Conservation (phyloP, 805 yeast genomes). For the Zygosaccharomyces lentus region DNA sequence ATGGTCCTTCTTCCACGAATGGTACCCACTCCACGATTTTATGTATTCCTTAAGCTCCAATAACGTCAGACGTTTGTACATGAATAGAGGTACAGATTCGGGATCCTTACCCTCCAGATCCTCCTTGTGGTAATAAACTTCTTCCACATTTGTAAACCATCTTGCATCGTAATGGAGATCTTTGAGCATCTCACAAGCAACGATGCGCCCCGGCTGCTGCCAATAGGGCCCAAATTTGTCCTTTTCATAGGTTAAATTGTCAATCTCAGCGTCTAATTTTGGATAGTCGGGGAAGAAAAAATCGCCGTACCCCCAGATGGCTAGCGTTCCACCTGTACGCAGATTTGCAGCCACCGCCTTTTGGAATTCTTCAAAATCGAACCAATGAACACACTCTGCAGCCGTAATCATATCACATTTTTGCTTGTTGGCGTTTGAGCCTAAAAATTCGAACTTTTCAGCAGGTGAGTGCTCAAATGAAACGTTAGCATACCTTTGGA, state of each 20-base stretch:
- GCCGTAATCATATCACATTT: constrained; percentile 51
- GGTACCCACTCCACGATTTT: constrained; percentile 64
- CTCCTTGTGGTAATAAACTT: constrained; percentile 28
- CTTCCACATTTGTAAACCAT: constrained; percentile 41
- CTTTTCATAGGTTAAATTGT: constrained; percentile 48
- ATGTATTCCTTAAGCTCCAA: constrained; percentile 48
- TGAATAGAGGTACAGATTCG: constrained; percentile 29
- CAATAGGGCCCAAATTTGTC: constrained; percentile 33
- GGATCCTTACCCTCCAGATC: neutral
- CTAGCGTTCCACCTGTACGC: constrained; percentile 57
- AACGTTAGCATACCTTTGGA: constrained; percentile 18
- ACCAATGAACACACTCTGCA: constrained; percentile 81
- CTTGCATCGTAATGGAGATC: constrained; percentile 43
- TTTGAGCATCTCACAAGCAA: constrained; percentile 36
- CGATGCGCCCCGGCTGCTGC: constrained; percentile 10
- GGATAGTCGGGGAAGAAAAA: constrained; percentile 54
- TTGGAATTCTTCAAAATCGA: constrained; percentile 49
- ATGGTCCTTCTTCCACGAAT: constrained; percentile 49
- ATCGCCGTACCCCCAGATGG: constrained; percentile 71
- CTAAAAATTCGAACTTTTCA: constrained; percentile 19
- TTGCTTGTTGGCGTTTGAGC: neutral
- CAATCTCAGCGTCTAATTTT: constrained; percentile 52
- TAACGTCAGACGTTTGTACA: constrained; percentile 44
- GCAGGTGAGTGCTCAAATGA: constrained; percentile 21
- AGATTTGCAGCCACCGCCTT: constrained; percentile 46